Base-by-base conservation (phyloP, 129 eudicot genomes). In the Silybum marianum region DNA sequence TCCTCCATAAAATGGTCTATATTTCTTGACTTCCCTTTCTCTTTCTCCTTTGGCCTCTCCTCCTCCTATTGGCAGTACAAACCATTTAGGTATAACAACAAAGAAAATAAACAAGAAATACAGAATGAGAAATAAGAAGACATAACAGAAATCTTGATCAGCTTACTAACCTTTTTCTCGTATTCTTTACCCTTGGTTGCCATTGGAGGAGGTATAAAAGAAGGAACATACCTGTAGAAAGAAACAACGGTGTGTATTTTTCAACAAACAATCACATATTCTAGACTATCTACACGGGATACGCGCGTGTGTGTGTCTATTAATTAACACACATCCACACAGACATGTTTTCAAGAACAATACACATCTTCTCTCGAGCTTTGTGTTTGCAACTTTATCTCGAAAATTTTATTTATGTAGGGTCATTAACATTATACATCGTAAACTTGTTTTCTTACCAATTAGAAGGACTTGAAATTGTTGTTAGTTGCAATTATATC, bases 1-100 rank as follows among this genome's bases (percentile, higher is more conserved):
- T 95, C 99, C 88, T 95, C 99, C 97, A 95, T 92, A n/a, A 95
- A 95, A 86, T 89, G 87, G 76, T 95, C 99, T 73, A 95, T 95
- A 74, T 95, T 95, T 62, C 99, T 83, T 0, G 94, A 70, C 84
- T 91, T 95, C 83, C 97, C 99, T 83, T 92, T 95, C 73, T 88
- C 93, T 84, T 88, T 92, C 75, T 95, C 98, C 90, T 89, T 95
- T 32, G 99, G 89, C 87, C 93, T 95, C 86, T 95, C 97, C 77
- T 92, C 97, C 48, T 90, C 90, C 92, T 88, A 83, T 71, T 78
- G 38, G 85, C 22, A 60, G 3, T 58, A 70, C 3, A 71, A 66
- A 16, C 23, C 38, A 48, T 22, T 77, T 73, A 62, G 38, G 28
- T 79, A 40, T 66, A 39, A 62, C 58, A 36, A 25, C 3, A 76